phyloP scores from a whole-genome alignment of 2,329 filamentous ascomycete genomes.

The Biscogniauxia sp. region DNA sequence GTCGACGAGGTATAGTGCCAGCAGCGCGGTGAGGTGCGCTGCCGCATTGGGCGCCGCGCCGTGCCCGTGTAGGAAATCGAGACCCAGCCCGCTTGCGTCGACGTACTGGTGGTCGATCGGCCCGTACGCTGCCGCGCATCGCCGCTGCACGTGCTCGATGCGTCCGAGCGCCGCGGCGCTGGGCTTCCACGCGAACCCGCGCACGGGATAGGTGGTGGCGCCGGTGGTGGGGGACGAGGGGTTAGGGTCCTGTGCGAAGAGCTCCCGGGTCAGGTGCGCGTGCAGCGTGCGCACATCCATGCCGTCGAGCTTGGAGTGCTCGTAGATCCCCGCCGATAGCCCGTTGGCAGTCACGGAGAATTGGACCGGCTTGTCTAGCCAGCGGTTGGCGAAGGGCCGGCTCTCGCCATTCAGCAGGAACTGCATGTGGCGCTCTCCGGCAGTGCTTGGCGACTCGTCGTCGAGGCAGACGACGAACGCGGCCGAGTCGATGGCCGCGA shows the following conservation, averaged over 20 bases:
- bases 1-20: constrained; percentile 12
- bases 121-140: constrained; percentile 1
- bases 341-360: constrained; percentile 17
- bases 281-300: constrained; percentile 14
- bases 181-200: constrained; percentile 4
- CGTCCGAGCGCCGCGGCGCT: neutral
- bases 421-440: constrained; percentile 10
- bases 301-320: constrained; percentile 20
- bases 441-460: constrained; percentile 8
- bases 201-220: neutral
- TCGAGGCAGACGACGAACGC: constrained; percentile 19
- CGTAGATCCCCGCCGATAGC: constrained; percentile 10
- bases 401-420: constrained; percentile 10
- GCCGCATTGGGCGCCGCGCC: constrained; percentile 11
- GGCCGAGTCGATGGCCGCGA: constrained; percentile 8
- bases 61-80: constrained; percentile 3
- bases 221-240: neutral
- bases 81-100: constrained; percentile 4
- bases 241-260: neutral
- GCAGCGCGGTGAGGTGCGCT: constrained; percentile 11
- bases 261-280: constrained; percentile 1
- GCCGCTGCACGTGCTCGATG: constrained; percentile 4
- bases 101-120: constrained; percentile 8
- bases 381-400: constrained; percentile 13
- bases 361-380: constrained; percentile 18